Evolutionary conservation across 306 rosid species (phyloP).

Genomic region (Cicer yamashitae): DNA sequence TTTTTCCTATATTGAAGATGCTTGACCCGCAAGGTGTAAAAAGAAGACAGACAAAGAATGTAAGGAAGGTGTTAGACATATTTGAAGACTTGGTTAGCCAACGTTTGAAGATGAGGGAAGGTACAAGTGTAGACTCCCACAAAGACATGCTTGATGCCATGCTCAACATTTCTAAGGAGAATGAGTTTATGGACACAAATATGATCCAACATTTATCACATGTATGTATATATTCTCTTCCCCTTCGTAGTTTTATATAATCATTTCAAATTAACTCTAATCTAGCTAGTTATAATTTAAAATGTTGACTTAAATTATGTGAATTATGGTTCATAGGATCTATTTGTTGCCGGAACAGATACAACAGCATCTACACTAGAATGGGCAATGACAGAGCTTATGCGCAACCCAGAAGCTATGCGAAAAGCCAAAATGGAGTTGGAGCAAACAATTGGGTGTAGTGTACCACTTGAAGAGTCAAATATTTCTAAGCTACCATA

Average conservation of each 20-base stretch:
- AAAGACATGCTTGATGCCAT: conserved; percentile 44
- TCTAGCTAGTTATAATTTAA: not conserved
- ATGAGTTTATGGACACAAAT: conserved; percentile 39
- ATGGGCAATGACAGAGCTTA: conserved; percentile 45
- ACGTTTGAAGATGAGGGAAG: conserved; percentile 27
- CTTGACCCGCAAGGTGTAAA: conserved; percentile 42
- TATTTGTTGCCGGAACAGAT: conserved; percentile 44
- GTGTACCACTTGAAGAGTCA: conserved; percentile 28
- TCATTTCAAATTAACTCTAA: not conserved
- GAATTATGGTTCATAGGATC: conserved; percentile 32
- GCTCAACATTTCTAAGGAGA: conserved; percentile 41
- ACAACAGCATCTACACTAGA: conserved; percentile 39
- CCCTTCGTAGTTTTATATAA: not conserved
- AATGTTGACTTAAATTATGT: not conserved
- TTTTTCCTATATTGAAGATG: conserved; percentile 27
- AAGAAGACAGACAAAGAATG: conserved; percentile 30
- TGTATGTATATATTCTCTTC: conserved; percentile 28
- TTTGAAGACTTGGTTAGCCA: conserved; percentile 31
- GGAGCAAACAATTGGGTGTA: not conserved
- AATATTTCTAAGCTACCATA: conserved; percentile 19
- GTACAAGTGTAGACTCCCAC: not conserved
- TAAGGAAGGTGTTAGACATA: conserved; percentile 12
- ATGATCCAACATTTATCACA: conserved; percentile 40
- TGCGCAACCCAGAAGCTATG: conserved; percentile 19
- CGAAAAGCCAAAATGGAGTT: conserved; percentile 33